Percentiles rank a stretch among this genome's conserved stretches.
These are phyloP conservation scores for Saccharomycopsis sp. DNA, from an alignment of 805 yeast species.

Conservation along the genomic window DNA sequence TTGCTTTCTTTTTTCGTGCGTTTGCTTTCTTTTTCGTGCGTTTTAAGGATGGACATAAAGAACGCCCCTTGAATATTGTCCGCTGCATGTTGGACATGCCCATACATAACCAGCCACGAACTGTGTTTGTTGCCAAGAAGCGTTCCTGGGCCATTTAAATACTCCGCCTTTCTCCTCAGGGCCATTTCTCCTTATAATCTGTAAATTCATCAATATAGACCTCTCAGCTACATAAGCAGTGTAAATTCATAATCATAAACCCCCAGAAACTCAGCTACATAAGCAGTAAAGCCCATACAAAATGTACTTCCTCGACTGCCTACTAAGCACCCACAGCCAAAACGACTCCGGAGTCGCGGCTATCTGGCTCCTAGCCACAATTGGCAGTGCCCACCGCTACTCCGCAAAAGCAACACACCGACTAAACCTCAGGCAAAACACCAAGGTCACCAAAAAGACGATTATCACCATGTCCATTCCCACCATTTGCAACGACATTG, in stretches of 20 bases:
- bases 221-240: too few relatives aligned
- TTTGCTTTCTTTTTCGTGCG: neutral
- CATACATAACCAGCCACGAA: too few relatives aligned
- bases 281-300: neutral
- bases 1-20: neutral
- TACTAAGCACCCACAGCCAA: neutral
- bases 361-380: slow-evolving; percentile 24
- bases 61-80: neutral
- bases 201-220: too few relatives aligned
- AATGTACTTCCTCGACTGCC: slow-evolving; percentile 4
- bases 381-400: slow-evolving; percentile 7
- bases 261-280: too few relatives aligned
- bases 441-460: slow-evolving; percentile 29
- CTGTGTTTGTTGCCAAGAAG: too few relatives aligned
- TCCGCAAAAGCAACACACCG: too few relatives aligned
- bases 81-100: neutral
- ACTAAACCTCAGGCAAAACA: slow-evolving; percentile 24
- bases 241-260: too few relatives aligned
- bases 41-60: neutral
- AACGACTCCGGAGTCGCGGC: slow-evolving; percentile 27
- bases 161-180: too few relatives aligned
- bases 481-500: slow-evolving; percentile 31
- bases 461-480: slow-evolving; percentile 38
- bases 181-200: too few relatives aligned
- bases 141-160: too few relatives aligned